These are phyloP conservation scores for Suhomyces choctaworum DNA, from an alignment of 1,139 yeast genomes.

Conservation along the genomic window DNA sequence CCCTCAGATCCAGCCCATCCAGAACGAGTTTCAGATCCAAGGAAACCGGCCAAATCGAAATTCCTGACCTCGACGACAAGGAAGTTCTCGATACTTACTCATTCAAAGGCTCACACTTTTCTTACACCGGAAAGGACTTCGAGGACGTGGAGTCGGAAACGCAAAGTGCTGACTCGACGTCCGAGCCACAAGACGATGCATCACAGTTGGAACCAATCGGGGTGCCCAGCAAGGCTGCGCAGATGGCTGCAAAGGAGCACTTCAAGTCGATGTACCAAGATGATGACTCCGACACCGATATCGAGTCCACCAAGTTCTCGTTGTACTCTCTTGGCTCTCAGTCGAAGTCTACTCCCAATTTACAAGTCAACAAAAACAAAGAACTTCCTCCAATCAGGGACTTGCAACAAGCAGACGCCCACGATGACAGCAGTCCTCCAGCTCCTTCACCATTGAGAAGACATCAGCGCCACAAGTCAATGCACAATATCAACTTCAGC, in stretches of 20 bases:
- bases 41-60: slow-evolving; percentile 43
- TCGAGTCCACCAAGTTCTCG: slow-evolving; percentile 21
- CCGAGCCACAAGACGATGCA: slow-evolving; percentile 8
- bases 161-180: slow-evolving; percentile 15
- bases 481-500: slow-evolving; percentile 40
- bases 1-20: slow-evolving; percentile 16
- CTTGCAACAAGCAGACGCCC: background rate
- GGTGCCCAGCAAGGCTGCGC: slow-evolving; percentile 35
- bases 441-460: slow-evolving; percentile 31
- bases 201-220: slow-evolving; percentile 36
- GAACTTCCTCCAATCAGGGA: slow-evolving; percentile 16
- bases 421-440: background rate
- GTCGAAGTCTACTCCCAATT: slow-evolving; percentile 27
- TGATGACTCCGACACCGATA: slow-evolving; percentile 35
- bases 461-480: slow-evolving; percentile 42
- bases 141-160: slow-evolving; percentile 30
- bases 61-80: slow-evolving; percentile 39
- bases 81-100: slow-evolving; percentile 21
- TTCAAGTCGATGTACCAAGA: slow-evolving; percentile 27
- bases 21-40: slow-evolving; percentile 29
- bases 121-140: slow-evolving; percentile 32
- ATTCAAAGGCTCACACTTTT: slow-evolving; percentile 21
- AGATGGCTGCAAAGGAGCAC: slow-evolving; percentile 29
- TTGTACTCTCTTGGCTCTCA: slow-evolving; percentile 17
- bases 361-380: slow-evolving; percentile 9